Base-by-base conservation (phyloP, 176 grass and related monocot species). In the Avena eriantha region DNA sequence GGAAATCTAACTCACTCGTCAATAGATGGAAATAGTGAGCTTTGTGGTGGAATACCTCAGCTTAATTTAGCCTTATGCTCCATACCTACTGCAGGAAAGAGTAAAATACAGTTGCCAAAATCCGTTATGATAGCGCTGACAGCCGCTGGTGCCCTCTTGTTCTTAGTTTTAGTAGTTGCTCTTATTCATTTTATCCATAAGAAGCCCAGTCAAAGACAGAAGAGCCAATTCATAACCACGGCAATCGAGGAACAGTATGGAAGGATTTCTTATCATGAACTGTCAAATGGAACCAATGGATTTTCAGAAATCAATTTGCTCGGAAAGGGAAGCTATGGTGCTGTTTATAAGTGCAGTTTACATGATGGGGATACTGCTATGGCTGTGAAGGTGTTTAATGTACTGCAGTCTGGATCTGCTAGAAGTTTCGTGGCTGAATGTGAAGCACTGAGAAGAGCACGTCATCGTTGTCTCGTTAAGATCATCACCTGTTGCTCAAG, bases 21-120 rank as follows among this genome's bases (percentile, higher is more conserved):
- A 5, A 60, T 91, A 4, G 17, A 0, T 8, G 92, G 86, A n/a
- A 89, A 91, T 22, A 50, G 12, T 11, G 10, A 49, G 0, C 8
- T 93, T 12, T 90, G 85, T 46, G 85, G 88, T 43, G 85, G 88
- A 34, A 73, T 90, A 80, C 51, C 59, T 6, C 80, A 83, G 26
- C 63, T 88, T 83, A 81, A 83, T 19, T 51, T 88, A 59, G 15
- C 10, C 8, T 54, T 54, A 64, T 89, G 87, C n/a, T 3, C 18
- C 2, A 80, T 1, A 0, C 10, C 2, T 35, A 12, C 4, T 10
- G 13, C 18, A 2, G 34, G 8, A 16, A 85, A 7, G 0, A 66
- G 64, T 0, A 77, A 21, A 53, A 51, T 10, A 8, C 2, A 4
- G 9, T 21, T 31, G 0, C 31, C 13, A 16, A 51, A 66, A 2